These are phyloP conservation scores for Chondrus crispus DNA, from an alignment of 23 red algal species.

Conservation along the genomic window DNA sequence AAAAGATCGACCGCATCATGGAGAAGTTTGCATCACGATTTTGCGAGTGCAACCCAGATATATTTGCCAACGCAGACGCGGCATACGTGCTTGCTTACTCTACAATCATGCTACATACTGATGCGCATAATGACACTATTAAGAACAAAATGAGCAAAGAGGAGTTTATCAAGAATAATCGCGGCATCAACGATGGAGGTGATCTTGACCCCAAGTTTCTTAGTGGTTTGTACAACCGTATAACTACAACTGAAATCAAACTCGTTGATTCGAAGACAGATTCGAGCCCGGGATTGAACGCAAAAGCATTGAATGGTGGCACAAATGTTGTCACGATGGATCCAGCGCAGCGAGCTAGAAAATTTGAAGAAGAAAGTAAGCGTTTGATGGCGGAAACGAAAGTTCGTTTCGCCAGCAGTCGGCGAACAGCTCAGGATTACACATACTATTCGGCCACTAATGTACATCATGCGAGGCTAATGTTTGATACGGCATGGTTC, in stretches of 20 bases:
- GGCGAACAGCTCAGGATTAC: constrained; percentile 58
- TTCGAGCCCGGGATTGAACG: constrained; percentile 31
- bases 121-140: constrained; percentile 91
- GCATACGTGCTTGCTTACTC: constrained; percentile 95
- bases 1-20: constrained; percentile 99
- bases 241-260: constrained; percentile 75
- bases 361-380: constrained; percentile 86
- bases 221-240: constrained; percentile 77
- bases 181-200: constrained; percentile 97
- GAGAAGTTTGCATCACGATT: constrained; percentile 95
- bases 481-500: constrained; percentile 92
- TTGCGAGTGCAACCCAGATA: constrained; percentile 83
- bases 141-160: constrained; percentile 97
- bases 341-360: constrained; percentile 39
- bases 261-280: constrained; percentile 60
- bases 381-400: constrained; percentile 81
- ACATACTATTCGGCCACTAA: constrained; percentile 88
- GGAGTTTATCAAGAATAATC: constrained; percentile 95
- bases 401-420: constrained; percentile 66
- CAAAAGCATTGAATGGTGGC: constrained; percentile 27
- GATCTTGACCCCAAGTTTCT: constrained; percentile 83
- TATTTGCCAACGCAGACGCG: constrained; percentile 96
- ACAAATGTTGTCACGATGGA: background rate
- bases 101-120: constrained; percentile 98
- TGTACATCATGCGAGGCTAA: constrained; percentile 78